Evolutionary conservation across 768 basidiomycete genomes (phyloP), one percentile per base, ranked within the genome.

Genomic region (Gymnopilus junonius): DNA sequence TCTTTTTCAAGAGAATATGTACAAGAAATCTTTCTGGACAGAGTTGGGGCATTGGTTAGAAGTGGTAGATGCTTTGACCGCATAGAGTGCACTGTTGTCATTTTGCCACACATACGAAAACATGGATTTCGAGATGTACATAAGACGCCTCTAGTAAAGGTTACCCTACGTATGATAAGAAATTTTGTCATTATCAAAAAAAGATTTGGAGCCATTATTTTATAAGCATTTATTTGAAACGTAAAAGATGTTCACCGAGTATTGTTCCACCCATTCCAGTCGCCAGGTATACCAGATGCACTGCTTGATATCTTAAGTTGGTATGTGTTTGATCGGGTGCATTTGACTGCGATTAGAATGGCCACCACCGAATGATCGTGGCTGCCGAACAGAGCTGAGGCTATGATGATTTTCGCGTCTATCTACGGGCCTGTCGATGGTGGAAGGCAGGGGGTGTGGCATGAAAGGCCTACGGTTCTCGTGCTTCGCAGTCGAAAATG

Each of bases 21-120:
- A 70, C 8, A 83, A 83, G 67, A 71, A 68, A 51, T 62, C 63
- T 8, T 84, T 82, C 64, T 84, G 82, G 81, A 40, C 55, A 35
- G 72, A 76, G 29, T 46, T 80, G 4, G 78, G 78, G 1, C 46
- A 60, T 17, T 84, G 81, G 78, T 67, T 83, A 56, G 50, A 69
- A 14, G 59, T 56, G 10, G 70, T 82, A 25, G 82, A 83, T 54
- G 57, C 42, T n/a, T 50, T 20, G 17, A 59, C 39, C 23, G 27
- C 45, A 39, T 6, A n/a, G 23, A 39, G 23, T 34, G 37, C 31
- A 29, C 8, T n/a, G 17, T 17, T 11, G 10, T 51, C n/a, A 8
- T n/a, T 20, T 32, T 17, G 29, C 17, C 20, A 32, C n/a, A 51
- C 20, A 29, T 23, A 51, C 23, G 14, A 11, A 32, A 51, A 32